These are phyloP conservation scores for Ustulina deusta DNA, from an alignment of 2,329 filamentous ascomycete species.

Conservation along the genomic window DNA sequence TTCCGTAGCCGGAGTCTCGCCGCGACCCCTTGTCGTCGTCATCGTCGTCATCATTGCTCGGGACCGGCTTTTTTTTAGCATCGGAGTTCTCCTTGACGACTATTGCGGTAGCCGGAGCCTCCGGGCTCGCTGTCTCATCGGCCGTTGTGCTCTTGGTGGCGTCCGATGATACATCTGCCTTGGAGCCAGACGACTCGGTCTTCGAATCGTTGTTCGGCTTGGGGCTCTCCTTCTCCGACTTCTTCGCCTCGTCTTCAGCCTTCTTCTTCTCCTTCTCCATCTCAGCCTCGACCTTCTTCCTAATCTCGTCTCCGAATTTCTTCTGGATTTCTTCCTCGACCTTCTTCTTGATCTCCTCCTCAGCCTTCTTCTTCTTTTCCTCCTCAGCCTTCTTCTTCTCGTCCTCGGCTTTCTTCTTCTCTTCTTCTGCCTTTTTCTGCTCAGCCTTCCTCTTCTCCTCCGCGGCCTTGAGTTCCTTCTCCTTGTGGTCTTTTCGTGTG, in stretches of 20 bases:
- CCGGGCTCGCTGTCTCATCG: conserved; percentile 5
- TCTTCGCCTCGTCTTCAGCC: conserved; percentile 18
- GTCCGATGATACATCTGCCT: conserved; percentile 4
- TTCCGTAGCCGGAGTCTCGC: conserved; percentile 47
- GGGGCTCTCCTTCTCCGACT: conserved; percentile 1
- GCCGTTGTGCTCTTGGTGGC: conserved; percentile 5
- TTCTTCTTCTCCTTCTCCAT: conserved; percentile 31
- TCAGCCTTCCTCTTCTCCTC: conserved; percentile 51
- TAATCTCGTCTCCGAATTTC: conserved; percentile 31
- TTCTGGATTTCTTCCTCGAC: conserved; percentile 32
- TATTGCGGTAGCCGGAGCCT: background rate
- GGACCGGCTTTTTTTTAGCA: conserved; percentile 17
- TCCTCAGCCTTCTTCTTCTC: conserved; percentile 57
- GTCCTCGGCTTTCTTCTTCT: conserved; percentile 59
- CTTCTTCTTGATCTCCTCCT: conserved; percentile 33
- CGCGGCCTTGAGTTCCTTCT: conserved; percentile 51
- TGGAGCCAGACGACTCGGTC: background rate
- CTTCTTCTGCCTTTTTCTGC: conserved; percentile 46
- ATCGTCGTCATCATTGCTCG: conserved; percentile 28
- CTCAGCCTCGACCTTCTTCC: conserved; percentile 34
- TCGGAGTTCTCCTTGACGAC: conserved; percentile 27
- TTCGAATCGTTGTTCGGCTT: conserved; percentile 5
- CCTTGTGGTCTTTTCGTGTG: conserved; percentile 57
- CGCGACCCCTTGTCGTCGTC: conserved; percentile 14
- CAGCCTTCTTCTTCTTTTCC: conserved; percentile 52